Base-by-base conservation (phyloP, 169 alveolate genomes). In the Eimeria zaria region DNA sequence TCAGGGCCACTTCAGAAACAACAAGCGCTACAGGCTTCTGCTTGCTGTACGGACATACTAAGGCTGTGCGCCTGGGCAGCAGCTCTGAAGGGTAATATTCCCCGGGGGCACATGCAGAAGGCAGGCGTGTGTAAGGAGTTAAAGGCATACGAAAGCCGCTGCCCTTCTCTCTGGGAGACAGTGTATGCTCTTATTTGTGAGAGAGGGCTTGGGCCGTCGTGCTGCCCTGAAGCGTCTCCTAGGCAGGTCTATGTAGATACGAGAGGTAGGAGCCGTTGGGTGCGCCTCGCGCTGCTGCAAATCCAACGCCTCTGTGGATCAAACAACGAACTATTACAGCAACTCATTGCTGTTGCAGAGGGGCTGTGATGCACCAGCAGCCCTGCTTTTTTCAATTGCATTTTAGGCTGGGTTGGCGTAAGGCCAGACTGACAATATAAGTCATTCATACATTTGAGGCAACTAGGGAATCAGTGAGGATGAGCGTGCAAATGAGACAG, bases 1-100 rank as follows among this genome's bases (percentile, higher is more conserved):
- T 44, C 80, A 58, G 58, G 18, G 9, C 62, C 58, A 39, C 71
- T 60, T 27, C 81, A 39, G 64, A n/a, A 51, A 18, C 93, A 60
- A 24, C 93, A 58, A 46, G 27, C 5, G n/a, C 93, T 85, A 48
- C 93, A 85, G 80, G 93, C 93, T 9, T 60, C 81, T 58, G 36
- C 76, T 27, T 60, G 81, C 64, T 85, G 80, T 62, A 39, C 53
- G 30, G 93, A 85, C 58, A 73, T 85, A 60, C 46, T 85, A 14
- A 51, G 81, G 80, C 93, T 85, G 33, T 85, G 93, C 81, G 93
- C 81, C 24, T 60, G 93, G 93, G 80, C 93, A 39, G 93, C 93
- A 5, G 41, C 81, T 48, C 81, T 60, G 93, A 64, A 60, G 30
- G 81, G 20, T n/a, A 46, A 36, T 24, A 85, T 62, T 44, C 41